A percentile compares a stretch with the other conserved stretches of the same genome.
Evolutionary conservation across 768 basidiomycete genomes (phyloP).

Genomic region (Boletus eberwhitei): DNA sequence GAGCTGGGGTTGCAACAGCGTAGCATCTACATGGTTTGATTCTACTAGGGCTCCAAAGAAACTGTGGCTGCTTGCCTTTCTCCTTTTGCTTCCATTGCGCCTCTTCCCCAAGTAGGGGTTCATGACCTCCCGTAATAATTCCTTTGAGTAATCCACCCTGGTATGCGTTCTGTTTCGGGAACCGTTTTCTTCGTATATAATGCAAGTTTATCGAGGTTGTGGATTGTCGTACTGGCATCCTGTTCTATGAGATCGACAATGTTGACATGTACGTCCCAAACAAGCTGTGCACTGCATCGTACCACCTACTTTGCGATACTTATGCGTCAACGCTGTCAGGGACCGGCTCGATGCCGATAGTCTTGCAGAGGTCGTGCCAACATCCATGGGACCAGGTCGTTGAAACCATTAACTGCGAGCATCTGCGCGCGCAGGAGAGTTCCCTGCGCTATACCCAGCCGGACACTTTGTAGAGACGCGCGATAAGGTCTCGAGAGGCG

Average conservation of each 20-base stretch:
- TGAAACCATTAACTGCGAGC: conserved; percentile 10
- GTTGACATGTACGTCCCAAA: conserved; percentile 29
- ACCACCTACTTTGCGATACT: conserved; percentile 15
- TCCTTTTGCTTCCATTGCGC: conserved; percentile 19
- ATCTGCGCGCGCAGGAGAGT: background rate
- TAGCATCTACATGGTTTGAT: conserved; percentile 1
- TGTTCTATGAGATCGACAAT: conserved; percentile 29
- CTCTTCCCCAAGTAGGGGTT: conserved; percentile 16
- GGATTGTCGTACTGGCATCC: conserved; percentile 15
- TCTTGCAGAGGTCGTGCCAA: conserved; percentile 20
- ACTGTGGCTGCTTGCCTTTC: conserved; percentile 7
- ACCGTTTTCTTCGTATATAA: conserved; percentile 19
- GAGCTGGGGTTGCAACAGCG: background rate
- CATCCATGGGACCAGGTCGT: conserved; percentile 17
- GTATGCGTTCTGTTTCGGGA: conserved; percentile 28
- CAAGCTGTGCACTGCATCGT: conserved; percentile 4
- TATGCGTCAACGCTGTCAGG: conserved; percentile 14
- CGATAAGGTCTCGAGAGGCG: conserved; percentile 13
- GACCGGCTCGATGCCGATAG: conserved; percentile 13
- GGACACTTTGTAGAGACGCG: conserved; percentile 5
- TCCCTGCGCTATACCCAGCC: conserved; percentile 6
- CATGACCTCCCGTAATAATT: conserved; percentile 26
- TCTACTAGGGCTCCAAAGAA: conserved; percentile 1
- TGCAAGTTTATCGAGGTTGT: conserved; percentile 17
- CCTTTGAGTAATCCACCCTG: conserved; percentile 30